Conservation (phyloP, 192 early-diverging fungal species). For the Rhizophagus clarus region DNA sequence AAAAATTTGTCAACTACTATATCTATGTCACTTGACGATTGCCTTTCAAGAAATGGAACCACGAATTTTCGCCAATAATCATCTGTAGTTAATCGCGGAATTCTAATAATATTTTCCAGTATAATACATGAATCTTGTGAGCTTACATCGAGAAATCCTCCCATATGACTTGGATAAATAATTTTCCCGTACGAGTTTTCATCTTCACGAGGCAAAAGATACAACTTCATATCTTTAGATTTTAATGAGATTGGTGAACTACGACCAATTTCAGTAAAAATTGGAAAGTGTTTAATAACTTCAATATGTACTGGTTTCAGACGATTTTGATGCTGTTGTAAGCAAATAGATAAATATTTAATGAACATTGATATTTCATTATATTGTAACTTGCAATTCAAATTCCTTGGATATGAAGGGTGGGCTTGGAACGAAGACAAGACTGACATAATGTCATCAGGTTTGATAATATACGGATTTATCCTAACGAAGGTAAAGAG, state of each 20-base stretch:
- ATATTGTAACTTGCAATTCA: background rate
- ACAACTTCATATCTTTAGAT: too few species aligned
- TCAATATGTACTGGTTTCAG: background rate
- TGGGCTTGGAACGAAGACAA: background rate
- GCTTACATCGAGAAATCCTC: background rate
- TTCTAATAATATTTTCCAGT: background rate
- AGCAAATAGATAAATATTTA: background rate
- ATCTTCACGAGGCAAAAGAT: background rate
- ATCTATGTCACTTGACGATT: background rate
- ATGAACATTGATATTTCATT: background rate
- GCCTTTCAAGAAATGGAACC: background rate
- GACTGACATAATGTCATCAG: background rate
- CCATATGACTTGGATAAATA: background rate
- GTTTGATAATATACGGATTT: background rate
- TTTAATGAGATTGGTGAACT: background rate
- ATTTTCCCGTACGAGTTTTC: background rate
- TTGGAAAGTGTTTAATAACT: background rate
- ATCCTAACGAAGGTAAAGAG: background rate
- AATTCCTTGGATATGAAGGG: background rate
- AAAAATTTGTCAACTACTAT: background rate
- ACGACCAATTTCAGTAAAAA: background rate
- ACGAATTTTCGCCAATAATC: background rate
- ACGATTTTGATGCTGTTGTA: background rate
- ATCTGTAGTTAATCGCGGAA: background rate
- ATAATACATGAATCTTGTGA: background rate